Conservation (phyloP, 768 basidiomycete species). For the Boletus vinaceobasis region DNA sequence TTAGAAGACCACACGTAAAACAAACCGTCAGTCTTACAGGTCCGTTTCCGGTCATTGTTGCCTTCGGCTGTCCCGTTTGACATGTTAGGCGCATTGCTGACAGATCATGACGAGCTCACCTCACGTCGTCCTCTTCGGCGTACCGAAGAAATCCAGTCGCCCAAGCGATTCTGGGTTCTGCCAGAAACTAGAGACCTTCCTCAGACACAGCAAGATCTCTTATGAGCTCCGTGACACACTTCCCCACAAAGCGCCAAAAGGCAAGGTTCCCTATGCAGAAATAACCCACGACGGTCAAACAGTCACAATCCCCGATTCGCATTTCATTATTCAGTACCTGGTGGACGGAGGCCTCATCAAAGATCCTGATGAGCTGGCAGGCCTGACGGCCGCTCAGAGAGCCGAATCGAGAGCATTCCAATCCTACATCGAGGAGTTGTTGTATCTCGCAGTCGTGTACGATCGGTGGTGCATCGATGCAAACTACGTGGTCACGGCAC, state of each 20-base stretch:
- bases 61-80: neutral
- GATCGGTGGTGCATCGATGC: slow-evolving; percentile 31
- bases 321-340: slow-evolving; percentile 34
- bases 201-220: slow-evolving; percentile 23
- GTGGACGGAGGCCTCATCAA: slow-evolving; percentile 21
- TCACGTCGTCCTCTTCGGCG: slow-evolving; percentile 27
- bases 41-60: neutral
- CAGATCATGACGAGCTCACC: slow-evolving; percentile 17
- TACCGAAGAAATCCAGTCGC: slow-evolving; percentile 16
- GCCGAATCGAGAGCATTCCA: slow-evolving; percentile 36
- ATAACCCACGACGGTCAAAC: slow-evolving; percentile 25
- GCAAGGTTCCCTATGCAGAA: slow-evolving; percentile 32
- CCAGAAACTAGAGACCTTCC: slow-evolving; percentile 34
- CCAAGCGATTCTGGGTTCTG: slow-evolving; percentile 32
- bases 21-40: neutral
- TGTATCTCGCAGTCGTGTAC: slow-evolving; percentile 28
- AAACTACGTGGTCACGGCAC: slow-evolving; percentile 19
- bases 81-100: neutral
- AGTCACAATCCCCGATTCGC: slow-evolving; percentile 27
- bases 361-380: slow-evolving; percentile 28
- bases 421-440: slow-evolving; percentile 29
- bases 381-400: slow-evolving; percentile 24
- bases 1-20: neutral
- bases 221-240: slow-evolving; percentile 27
- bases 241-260: slow-evolving; percentile 30